Conservation (phyloP, 2,329 filamentous ascomycete genomes). For the Talaromyces rugulosus region DNA sequence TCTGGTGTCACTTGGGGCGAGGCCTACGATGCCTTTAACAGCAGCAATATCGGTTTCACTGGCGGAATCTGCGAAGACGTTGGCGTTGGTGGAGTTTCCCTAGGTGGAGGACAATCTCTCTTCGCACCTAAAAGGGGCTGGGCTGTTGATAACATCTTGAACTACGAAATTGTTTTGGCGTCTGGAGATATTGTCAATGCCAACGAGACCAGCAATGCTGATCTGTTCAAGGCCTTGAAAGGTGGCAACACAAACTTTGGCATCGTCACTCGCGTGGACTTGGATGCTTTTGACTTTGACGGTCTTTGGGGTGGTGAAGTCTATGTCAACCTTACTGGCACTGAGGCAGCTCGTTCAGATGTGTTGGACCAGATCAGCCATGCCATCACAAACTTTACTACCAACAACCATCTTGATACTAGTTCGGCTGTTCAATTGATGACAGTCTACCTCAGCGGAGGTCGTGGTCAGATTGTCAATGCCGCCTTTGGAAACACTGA, state of each 20-base stretch:
- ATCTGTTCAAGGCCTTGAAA: slow-evolving; percentile 2
- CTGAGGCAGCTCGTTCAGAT: not conserved
- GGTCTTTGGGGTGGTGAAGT: slow-evolving; percentile 1
- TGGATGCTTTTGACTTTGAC: not conserved
- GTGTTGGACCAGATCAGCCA: not conserved
- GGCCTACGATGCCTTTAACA: slow-evolving; percentile 4
- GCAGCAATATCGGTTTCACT: not conserved
- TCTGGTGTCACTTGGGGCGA: slow-evolving; percentile 5
- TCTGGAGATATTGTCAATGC: slow-evolving; percentile 3
- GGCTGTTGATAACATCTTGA: slow-evolving; percentile 4
- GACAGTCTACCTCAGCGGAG: not conserved
- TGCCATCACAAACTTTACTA: not conserved
- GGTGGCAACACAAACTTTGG: slow-evolving; percentile 8
- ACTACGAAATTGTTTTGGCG: slow-evolving; percentile 5
- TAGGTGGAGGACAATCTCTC: slow-evolving; percentile 5
- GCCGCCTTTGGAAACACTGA: not conserved
- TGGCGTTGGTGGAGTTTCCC: slow-evolving; percentile 6
- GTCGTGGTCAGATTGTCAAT: not conserved
- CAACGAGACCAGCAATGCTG: not conserved
- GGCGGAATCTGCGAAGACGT: slow-evolving; percentile 2
- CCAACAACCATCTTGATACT: not conserved
- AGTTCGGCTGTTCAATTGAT: not conserved
- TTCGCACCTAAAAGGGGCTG: slow-evolving; percentile 2
- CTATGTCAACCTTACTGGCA: not conserved
- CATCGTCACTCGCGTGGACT: slow-evolving; percentile 4